Evolutionary conservation across 441 rosid genomes (phyloP).

Genomic region (Gossypium aridum): DNA sequence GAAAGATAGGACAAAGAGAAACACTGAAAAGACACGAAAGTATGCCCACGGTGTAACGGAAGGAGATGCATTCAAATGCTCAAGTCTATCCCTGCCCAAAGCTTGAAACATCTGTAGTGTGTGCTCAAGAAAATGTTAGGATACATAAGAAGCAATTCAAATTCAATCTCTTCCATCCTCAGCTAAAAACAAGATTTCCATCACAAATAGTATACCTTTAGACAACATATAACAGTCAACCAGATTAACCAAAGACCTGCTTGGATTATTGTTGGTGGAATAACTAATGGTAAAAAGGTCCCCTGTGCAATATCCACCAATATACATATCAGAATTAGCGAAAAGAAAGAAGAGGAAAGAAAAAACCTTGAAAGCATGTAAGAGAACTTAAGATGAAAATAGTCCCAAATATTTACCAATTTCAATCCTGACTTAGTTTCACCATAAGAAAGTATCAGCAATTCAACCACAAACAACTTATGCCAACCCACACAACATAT

Average conservation of each 20-base stretch:
- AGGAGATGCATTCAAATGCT: slow-evolving; percentile 92
- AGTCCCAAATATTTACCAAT: background rate
- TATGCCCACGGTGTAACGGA: slow-evolving; percentile 83
- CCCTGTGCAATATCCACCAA: slow-evolving; percentile 51
- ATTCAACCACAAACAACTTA: background rate
- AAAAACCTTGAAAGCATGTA: background rate
- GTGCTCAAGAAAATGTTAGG: slow-evolving; percentile 17
- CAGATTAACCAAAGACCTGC: slow-evolving; percentile 84
- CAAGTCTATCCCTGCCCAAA: slow-evolving; percentile 95
- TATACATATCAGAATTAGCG: background rate
- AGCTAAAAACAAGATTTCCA: slow-evolving; percentile 10
- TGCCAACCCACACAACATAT: background rate
- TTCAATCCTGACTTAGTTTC: background rate
- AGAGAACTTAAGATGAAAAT: background rate
- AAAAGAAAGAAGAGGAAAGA: background rate
- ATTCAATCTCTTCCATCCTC: slow-evolving; percentile 6
- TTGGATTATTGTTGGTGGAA: slow-evolving; percentile 83
- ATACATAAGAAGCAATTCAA: slow-evolving; percentile 9
- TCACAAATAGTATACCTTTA: slow-evolving; percentile 52
- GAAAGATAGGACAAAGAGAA: slow-evolving; percentile 66
- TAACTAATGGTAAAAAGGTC: slow-evolving; percentile 77
- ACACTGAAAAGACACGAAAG: slow-evolving; percentile 81
- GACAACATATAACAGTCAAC: slow-evolving; percentile 78
- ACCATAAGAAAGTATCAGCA: background rate
- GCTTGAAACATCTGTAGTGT: slow-evolving; percentile 93